Conservation (phyloP, 306 rosid species). For the Carpinus viminea region DNA sequence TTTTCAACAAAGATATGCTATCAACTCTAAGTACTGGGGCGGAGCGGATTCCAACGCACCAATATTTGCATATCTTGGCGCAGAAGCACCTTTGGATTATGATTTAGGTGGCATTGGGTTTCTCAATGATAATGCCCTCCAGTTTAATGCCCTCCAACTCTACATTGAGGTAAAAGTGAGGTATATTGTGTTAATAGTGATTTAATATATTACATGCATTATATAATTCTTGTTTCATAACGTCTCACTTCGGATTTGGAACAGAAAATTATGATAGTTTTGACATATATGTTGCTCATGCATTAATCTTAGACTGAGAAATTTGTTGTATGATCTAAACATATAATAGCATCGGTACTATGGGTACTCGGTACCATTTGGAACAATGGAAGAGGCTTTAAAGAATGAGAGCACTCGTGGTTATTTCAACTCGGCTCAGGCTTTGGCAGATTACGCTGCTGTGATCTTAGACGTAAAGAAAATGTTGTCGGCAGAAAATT, state of each 20-base stretch:
- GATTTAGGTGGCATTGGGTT: constrained; percentile 19
- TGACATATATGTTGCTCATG: too few species aligned
- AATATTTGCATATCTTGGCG: constrained; percentile 54
- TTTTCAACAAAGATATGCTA: constrained; percentile 47
- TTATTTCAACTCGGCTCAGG: constrained; percentile 56
- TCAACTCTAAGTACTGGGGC: constrained; percentile 42
- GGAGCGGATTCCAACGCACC: constrained; percentile 45
- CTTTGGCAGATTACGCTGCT: constrained; percentile 60
- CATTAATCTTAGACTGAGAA: not conserved
- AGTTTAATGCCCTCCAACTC: constrained; percentile 46
- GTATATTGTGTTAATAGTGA: not conserved
- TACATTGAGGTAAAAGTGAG: constrained; percentile 44
- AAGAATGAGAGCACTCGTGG: constrained; percentile 39
- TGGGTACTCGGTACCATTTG: constrained; percentile 56
- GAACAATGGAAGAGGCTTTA: constrained; percentile 39
- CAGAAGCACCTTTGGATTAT: constrained; percentile 32
- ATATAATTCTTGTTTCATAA: too few species aligned
- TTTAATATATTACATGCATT: too few species aligned
- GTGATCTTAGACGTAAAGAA: constrained; percentile 48
- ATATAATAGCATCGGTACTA: constrained; percentile 41
- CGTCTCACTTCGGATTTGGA: too few species aligned
- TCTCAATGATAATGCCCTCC: constrained; percentile 41
- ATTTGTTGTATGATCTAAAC: not conserved
- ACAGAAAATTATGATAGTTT: too few species aligned
- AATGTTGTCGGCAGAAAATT: constrained; percentile 30